Percentiles rank a stretch among this genome's conserved stretches.
Evolutionary conservation across 2,329 filamentous ascomycete genomes (phyloP).

Genomic region (Apiospora rasikravindrae): DNA sequence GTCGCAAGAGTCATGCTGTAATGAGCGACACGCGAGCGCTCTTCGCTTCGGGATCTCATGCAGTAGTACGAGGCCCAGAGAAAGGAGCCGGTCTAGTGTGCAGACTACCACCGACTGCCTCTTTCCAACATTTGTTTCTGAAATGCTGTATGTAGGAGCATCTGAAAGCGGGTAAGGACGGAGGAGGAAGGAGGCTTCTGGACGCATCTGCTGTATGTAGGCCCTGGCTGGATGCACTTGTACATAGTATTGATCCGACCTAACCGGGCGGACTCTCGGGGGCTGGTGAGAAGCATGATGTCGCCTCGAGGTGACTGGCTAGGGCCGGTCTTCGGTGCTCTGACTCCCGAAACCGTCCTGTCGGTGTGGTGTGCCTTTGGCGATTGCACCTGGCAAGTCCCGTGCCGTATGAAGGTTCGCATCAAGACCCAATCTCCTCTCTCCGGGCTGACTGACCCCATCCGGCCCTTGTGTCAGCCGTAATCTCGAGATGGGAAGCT

Average conservation of each 20-base stretch:
- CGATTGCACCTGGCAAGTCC: neutral
- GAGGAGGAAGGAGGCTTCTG: neutral
- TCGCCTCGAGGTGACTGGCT: neutral
- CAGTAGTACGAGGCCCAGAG: neutral
- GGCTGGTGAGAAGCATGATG: conserved; percentile 4
- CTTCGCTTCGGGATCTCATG: conserved; percentile 3
- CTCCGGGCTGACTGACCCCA: neutral
- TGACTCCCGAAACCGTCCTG: neutral
- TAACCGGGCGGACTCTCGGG: conserved; percentile 15
- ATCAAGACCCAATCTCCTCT: conserved; percentile 9
- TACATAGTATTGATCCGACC: neutral
- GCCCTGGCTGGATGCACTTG: neutral
- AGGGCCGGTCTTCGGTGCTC: neutral
- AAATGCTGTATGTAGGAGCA: conserved; percentile 9
- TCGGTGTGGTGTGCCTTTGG: neutral
- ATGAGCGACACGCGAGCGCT: neutral
- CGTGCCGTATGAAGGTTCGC: neutral
- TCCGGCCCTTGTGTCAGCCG: neutral
- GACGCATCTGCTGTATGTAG: neutral
- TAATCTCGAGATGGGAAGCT: neutral
- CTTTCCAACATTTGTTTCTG: neutral
- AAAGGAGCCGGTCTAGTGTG: conserved; percentile 1
- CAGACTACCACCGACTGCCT: neutral
- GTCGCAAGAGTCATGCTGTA: conserved; percentile 18
- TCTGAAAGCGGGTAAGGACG: conserved; percentile 1